Evolutionary conservation across 2,329 filamentous ascomycete species (phyloP).

Genomic region (Parastagonospora nodorum): DNA sequence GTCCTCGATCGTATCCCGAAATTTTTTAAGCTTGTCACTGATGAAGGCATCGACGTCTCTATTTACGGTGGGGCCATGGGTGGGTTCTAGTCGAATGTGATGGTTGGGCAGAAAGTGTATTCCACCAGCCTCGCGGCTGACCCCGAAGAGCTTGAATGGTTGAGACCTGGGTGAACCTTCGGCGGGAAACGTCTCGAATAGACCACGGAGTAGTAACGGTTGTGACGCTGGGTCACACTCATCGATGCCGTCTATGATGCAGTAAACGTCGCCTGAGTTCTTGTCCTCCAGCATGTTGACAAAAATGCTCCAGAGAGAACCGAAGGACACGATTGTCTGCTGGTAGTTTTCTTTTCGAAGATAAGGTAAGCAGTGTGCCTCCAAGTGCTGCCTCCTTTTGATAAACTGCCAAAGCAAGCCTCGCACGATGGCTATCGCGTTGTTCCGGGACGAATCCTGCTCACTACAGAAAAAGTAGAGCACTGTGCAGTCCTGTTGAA

Average conservation of each 20-base stretch:
- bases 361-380: too few species aligned
- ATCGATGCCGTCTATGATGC: background rate
- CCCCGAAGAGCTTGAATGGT: background rate
- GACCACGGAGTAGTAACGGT: background rate
- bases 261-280: slow-evolving; percentile 1
- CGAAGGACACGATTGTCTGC: background rate
- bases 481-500: background rate
- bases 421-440: too few species aligned
- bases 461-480: background rate
- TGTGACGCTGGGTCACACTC: background rate
- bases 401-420: too few species aligned
- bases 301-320: background rate
- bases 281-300: background rate
- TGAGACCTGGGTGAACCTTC: background rate
- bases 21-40: background rate
- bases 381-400: too few species aligned
- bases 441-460: too few species aligned
- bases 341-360: background rate
- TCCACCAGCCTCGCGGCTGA: background rate
- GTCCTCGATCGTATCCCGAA: background rate
- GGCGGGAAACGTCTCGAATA: background rate
- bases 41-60: background rate
- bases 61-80: too few species aligned
- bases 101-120: background rate
- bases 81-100: background rate